Percentiles rank a stretch among this genome's conserved stretches.
phyloP scores from a whole-genome alignment of 495 filamentous ascomycete genomes.

The Paragyromitra xinjiangensis region DNA sequence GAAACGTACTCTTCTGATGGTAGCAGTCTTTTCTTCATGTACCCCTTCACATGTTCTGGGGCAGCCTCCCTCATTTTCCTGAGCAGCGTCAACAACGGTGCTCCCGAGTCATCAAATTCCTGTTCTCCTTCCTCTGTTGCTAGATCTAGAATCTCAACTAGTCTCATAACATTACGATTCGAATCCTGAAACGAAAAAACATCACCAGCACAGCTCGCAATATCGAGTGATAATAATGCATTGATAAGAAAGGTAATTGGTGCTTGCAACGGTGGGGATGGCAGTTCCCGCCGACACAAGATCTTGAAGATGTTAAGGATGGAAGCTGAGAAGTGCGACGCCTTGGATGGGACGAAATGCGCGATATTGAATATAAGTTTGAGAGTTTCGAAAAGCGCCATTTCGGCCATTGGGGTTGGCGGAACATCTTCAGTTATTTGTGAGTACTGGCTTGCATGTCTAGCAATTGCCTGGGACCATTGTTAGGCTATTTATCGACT shows the following conservation, averaged over 20 bases:
- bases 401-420: conserved; percentile 72
- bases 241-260: conserved; percentile 76
- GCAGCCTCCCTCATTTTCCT: conserved; percentile 77
- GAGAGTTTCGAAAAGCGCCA: conserved; percentile 83
- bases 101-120: conserved; percentile 72
- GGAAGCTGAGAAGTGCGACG: conserved; percentile 58
- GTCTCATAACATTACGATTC: conserved; percentile 69
- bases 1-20: conserved; percentile 69
- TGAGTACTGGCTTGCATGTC: conserved; percentile 72
- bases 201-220: conserved; percentile 61
- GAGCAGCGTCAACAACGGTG: conserved; percentile 77
- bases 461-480: conserved; percentile 67
- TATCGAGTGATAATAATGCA: conserved; percentile 78
- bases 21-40: conserved; percentile 74
- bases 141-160: conserved; percentile 77
- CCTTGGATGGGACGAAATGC: conserved; percentile 69
- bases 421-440: conserved; percentile 58
- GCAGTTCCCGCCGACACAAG: conserved; percentile 67
- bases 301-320: conserved; percentile 78
- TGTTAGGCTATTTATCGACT: conserved; percentile 35
- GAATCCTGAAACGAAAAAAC: conserved; percentile 74
- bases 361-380: conserved; percentile 91
- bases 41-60: conserved; percentile 67
- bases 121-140: conserved; percentile 65
- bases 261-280: conserved; percentile 68